Conservation (phyloP, 208 protist genomes). For the Leishmania gerbilli region DNA sequence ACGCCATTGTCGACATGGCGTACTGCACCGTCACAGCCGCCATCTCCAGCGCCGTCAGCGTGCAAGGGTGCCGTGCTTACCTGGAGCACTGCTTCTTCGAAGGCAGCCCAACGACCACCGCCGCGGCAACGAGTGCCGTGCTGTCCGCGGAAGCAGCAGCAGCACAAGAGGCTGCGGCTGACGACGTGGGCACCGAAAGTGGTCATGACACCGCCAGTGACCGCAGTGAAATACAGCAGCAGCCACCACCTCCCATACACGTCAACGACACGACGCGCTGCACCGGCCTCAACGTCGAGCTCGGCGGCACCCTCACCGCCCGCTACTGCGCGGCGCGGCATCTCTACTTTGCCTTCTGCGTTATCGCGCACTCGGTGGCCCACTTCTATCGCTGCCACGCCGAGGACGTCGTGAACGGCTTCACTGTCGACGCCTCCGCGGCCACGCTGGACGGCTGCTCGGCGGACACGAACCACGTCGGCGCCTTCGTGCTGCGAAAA, state of each 20-base stretch:
- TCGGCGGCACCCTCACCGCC: slow-evolving; percentile 64
- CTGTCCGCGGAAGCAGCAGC: neutral
- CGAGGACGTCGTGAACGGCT: slow-evolving; percentile 74
- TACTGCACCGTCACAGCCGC: slow-evolving; percentile 57
- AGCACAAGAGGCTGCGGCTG: neutral
- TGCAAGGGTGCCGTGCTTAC: slow-evolving; percentile 68
- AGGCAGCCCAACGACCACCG: slow-evolving; percentile 11
- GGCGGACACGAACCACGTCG: slow-evolving; percentile 63
- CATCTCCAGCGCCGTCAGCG: slow-evolving; percentile 48
- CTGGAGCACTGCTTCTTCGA: slow-evolving; percentile 48
- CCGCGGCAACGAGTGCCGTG: neutral
- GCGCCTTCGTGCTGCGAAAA: slow-evolving; percentile 64
- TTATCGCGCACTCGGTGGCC: slow-evolving; percentile 74
- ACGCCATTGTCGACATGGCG: slow-evolving; percentile 59
- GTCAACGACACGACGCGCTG: slow-evolving; percentile 35
- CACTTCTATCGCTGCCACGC: slow-evolving; percentile 74
- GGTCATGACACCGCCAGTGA: neutral
- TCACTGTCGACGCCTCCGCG: slow-evolving; percentile 74
- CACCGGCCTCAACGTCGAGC: slow-evolving; percentile 74
- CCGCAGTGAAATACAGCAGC: neutral
- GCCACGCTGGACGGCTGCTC: slow-evolving; percentile 74
- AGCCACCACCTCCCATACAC: slow-evolving; percentile 6
- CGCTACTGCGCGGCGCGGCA: slow-evolving; percentile 49
- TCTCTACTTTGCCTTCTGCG: slow-evolving; percentile 79
- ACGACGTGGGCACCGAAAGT: neutral